phyloP scores from a whole-genome alignment of 768 basidiomycete genomes.

The Podaxis sp. region DNA sequence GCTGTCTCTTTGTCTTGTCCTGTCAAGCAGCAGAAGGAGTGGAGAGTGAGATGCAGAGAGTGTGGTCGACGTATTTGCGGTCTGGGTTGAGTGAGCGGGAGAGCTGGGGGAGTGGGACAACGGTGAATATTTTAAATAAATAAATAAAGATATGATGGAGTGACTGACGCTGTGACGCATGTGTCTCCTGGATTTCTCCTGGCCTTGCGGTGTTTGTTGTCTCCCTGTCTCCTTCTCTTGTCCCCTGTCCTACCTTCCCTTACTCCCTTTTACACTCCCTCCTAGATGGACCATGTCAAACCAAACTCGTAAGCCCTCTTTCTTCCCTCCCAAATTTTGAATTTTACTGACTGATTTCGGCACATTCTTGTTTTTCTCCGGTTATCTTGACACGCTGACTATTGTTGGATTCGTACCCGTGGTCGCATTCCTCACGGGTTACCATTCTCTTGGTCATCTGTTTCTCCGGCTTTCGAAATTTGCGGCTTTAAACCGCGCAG shows the following conservation, averaged over 20 bases:
- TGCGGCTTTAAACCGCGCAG: not conserved
- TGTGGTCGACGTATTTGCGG: constrained; percentile 8
- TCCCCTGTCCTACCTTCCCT: not conserved
- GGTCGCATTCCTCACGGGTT: not conserved
- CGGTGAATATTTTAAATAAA: not conserved
- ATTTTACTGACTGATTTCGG: not conserved
- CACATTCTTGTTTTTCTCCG: not conserved
- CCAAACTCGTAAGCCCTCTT: not conserved
- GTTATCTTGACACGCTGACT: not conserved
- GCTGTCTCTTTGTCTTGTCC: not conserved
- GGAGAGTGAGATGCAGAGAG: constrained; percentile 1
- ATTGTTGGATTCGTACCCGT: not conserved
- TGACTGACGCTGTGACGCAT: constrained; percentile 2
- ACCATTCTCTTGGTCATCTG: not conserved
- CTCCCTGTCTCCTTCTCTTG: not conserved
- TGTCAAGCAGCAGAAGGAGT: not conserved
- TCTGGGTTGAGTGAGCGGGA: not conserved
- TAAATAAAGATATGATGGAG: not conserved
- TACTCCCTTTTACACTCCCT: not conserved
- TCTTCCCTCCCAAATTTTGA: no score
- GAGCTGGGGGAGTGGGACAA: not conserved
- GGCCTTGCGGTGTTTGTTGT: not conserved
- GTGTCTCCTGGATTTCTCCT: not conserved
- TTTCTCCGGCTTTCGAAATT: not conserved
- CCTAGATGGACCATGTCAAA: constrained; percentile 11